Percentiles rank a stretch among this genome's conserved stretches.
Conservation (phyloP, 768 basidiomycete genomes). For the Leccinum variicolor region DNA sequence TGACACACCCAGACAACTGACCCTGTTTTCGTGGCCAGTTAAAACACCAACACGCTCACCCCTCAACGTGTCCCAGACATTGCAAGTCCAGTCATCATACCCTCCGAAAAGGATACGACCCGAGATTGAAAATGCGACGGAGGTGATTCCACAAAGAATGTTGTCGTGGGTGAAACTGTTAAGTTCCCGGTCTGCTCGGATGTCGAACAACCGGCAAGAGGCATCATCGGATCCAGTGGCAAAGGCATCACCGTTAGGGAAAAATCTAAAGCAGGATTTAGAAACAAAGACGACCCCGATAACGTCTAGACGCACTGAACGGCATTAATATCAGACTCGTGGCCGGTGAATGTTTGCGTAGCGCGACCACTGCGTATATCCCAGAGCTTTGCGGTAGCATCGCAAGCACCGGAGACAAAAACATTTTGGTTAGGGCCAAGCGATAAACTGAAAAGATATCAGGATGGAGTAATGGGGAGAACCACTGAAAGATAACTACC, state of each 20-base stretch:
- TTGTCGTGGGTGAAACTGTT: slow-evolving; percentile 98
- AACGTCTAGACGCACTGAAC: slow-evolving; percentile 70
- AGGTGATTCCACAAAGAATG: slow-evolving; percentile 97
- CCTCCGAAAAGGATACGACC: slow-evolving; percentile 97
- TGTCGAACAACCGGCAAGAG: slow-evolving; percentile 96
- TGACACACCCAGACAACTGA: slow-evolving; percentile 94
- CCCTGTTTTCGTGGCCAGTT: slow-evolving; percentile 97
- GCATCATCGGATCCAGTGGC: slow-evolving; percentile 99
- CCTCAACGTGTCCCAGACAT: slow-evolving; percentile 99
- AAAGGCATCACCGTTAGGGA: slow-evolving; percentile 99
- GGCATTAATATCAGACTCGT: slow-evolving; percentile 99
- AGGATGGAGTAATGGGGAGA: slow-evolving; percentile 9
- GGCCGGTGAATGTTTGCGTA: slow-evolving; percentile 97
- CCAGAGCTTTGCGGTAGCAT: slow-evolving; percentile 98
- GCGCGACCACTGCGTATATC: slow-evolving; percentile 97
- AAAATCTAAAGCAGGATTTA: slow-evolving; percentile 62
- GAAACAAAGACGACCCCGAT: not conserved
- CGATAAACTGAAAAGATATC: slow-evolving; percentile 61
- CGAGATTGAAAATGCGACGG: slow-evolving; percentile 97
- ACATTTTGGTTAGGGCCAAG: slow-evolving; percentile 91
- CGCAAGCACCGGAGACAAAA: slow-evolving; percentile 99
- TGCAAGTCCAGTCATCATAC: slow-evolving; percentile 99
- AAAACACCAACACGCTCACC: slow-evolving; percentile 97
- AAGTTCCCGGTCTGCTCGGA: slow-evolving; percentile 94
- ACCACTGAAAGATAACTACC: slow-evolving; percentile 44